Evolutionary conservation across 2,329 filamentous ascomycete genomes (phyloP).

Genomic region (Phialophora macrospora): DNA sequence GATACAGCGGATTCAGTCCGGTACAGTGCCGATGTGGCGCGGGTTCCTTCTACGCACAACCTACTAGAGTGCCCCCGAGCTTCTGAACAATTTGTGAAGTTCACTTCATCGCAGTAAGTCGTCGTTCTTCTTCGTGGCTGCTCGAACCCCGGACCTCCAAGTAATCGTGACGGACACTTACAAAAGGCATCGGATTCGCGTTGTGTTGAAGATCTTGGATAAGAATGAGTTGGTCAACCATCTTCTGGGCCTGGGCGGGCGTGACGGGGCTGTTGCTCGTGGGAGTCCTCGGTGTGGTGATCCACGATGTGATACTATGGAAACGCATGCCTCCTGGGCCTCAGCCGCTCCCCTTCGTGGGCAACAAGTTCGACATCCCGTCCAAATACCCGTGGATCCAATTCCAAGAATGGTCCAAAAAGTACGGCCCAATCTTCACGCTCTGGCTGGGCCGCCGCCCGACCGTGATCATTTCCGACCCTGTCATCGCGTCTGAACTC

Average conservation of each 20-base stretch:
- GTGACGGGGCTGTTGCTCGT: conserved; percentile 27
- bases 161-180: background rate
- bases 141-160: background rate
- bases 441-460: conserved; percentile 36
- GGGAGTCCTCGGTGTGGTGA: conserved; percentile 24
- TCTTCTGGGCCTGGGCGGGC: conserved; percentile 28
- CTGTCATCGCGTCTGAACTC: conserved; percentile 45
- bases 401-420: conserved; percentile 45
- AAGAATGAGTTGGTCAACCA: conserved; percentile 28
- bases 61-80: background rate
- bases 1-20: conserved; percentile 10
- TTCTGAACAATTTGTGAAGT: background rate
- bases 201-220: background rate
- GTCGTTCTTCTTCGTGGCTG: background rate
- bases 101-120: background rate
- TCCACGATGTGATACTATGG: conserved; percentile 36
- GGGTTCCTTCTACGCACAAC: background rate
- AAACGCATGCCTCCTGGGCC: conserved; percentile 41
- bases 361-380: conserved; percentile 43
- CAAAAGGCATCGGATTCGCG: background rate
- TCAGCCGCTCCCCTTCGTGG: conserved; percentile 42
- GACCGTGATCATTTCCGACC: conserved; percentile 46
- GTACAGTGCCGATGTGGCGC: background rate
- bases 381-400: conserved; percentile 41
- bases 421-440: conserved; percentile 46